phyloP scores from a whole-genome alignment of 106 monocot species.

The Acorus gramineus region DNA sequence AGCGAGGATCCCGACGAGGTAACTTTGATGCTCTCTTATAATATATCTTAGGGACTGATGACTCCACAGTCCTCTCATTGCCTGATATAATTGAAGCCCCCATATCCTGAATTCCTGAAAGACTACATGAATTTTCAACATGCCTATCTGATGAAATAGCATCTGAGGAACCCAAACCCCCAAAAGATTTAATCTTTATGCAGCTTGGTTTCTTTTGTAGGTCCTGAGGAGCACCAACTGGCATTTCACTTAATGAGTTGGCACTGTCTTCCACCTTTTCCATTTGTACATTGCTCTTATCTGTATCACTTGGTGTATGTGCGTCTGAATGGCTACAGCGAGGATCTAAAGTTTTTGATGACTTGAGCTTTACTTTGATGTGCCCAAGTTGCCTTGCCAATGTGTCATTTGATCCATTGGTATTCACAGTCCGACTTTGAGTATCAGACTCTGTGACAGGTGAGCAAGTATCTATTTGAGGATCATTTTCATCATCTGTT shows the following conservation, averaged over 20 bases:
- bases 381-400: constrained; percentile 33
- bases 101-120: constrained; percentile 12
- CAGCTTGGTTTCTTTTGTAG: constrained; percentile 45
- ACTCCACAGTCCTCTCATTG: constrained; percentile 24
- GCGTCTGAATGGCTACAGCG: constrained; percentile 28
- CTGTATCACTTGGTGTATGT: constrained; percentile 37
- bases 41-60: constrained; percentile 16
- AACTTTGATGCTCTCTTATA: constrained; percentile 16
- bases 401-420: constrained; percentile 14
- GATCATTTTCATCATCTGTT: constrained; percentile 28
- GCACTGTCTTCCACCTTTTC: constrained; percentile 38
- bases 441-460: constrained; percentile 20
- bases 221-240: no score
- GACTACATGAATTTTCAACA: constrained; percentile 12
- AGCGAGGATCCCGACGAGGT: constrained; percentile 21
- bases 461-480: constrained; percentile 24
- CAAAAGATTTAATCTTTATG: constrained; percentile 82
- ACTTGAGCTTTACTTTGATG: constrained; percentile 76
- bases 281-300: constrained; percentile 25
- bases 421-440: constrained; percentile 11
- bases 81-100: constrained; percentile 11
- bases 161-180: constrained; percentile 20
- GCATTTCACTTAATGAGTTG: constrained; percentile 10
- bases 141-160: constrained; percentile 16
- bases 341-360: constrained; percentile 37